Evolutionary conservation across 176 grass and related monocot genomes (phyloP).

Genomic region (Oryza brachyantha): DNA sequence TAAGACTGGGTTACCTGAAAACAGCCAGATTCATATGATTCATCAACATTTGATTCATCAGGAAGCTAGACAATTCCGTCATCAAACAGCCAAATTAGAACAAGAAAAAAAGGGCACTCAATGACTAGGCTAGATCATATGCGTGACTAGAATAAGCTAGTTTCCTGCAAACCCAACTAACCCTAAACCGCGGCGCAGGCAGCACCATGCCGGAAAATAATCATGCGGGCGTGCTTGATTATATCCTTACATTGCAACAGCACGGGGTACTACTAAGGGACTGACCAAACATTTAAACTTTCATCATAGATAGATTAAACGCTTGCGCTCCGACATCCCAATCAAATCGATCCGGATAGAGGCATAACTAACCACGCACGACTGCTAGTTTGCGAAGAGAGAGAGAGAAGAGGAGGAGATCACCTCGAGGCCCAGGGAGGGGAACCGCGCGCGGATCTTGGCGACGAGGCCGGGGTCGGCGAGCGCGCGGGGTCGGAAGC

Average conservation of each 20-base stretch:
- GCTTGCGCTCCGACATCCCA: neutral
- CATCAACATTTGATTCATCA: neutral
- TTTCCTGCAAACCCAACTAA: neutral
- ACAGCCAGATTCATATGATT: no score
- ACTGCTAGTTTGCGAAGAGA: neutral
- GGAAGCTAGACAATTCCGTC: neutral
- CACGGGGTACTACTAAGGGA: neutral
- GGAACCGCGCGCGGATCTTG: conserved; percentile 25
- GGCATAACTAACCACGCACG: neutral
- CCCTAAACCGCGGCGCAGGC: neutral
- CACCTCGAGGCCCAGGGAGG: conserved; percentile 32
- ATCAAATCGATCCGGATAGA: neutral
- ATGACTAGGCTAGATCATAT: neutral
- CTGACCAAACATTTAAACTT: neutral
- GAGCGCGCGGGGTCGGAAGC: conserved; percentile 24
- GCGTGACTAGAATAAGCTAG: neutral
- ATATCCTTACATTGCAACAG: neutral
- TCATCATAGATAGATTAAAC: neutral
- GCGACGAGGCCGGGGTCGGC: conserved; percentile 27
- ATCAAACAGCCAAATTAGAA: neutral
- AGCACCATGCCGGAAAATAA: neutral
- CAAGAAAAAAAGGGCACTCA: neutral
- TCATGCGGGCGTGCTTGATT: no score
- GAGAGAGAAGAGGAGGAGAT: neutral
- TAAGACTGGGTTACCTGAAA: neutral